Base-by-base conservation (phyloP, 2,329 filamentous ascomycete genomes). In the Aspergillus flavus region DNA sequence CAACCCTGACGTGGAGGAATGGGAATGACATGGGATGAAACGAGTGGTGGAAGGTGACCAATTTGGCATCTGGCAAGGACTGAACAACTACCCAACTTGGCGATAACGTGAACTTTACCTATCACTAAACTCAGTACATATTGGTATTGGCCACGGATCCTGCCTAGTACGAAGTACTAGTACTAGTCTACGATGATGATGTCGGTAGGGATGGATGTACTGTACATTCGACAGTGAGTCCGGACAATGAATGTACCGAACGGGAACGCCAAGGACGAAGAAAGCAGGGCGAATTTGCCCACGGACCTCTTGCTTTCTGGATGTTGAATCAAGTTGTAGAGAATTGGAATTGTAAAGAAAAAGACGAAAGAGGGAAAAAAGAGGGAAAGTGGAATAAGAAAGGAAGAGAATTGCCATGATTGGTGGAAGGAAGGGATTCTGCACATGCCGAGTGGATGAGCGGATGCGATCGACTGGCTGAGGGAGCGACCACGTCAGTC, bases 401-500 rank as follows among this genome's bases (percentile, higher is more conserved):
- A 7, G 14, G 11, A 34, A 32, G 12, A 21, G 19, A 6, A 4
- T 12, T 19, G 9, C 10, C 28, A 36, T 46, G 30, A 58, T 58
- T 61, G 52, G 59, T 36, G 52, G 53, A 48, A 14, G 19, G 41
- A 19, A n/a, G 10, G 14, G 41, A 14, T 61, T 61, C 59, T 61
- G 59, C 59, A 61, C 39, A 59, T 50, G 56, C 55, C 55, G 39
- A 41, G 62, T 55, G 56, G 62, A 39, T 50, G 50, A 55, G 46
- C 59, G 30, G 59, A 50, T 56, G 41, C 59, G 64, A 66, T 67
- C 65, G 69, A 71, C 64, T 71, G 69, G 69, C 61, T 53, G 65
- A 61, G 63, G 66, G 62, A 61, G 64, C 65, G 56, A 68, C 69
- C 69, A 71, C 69, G 69, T 71, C 64, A 58, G 54, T 58, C 39